Evolutionary conservation across 2,329 filamentous ascomycete species (phyloP), one percentile per base, ranked within the genome.

Genomic region (Emmonsiellopsis sp.): DNA sequence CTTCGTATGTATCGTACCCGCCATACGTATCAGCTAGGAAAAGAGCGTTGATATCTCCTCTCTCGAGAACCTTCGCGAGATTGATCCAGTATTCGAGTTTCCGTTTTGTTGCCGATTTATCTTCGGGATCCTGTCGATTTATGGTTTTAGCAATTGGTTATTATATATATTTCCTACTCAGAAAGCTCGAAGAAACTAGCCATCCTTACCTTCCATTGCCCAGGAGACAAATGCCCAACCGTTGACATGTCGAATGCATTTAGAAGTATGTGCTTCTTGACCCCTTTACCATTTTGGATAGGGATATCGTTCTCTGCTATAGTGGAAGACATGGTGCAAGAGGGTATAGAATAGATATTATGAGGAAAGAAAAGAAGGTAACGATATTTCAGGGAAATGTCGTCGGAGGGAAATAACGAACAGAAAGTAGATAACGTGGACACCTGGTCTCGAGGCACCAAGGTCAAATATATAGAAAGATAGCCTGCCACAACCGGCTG

Each of bases 211-310:
- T 83, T 85, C 83, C 83, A 86, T 68, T 85, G 82, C 0, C 83
- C 83, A 0, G 82, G 81, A 0, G 79, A 82, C 35, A 86, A 63
- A 63, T 86, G 83, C 2, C 82, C 82, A 5, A 84, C 75, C 0
- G 81, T 84, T 9, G 75, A 81, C 81, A 84, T 84, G 55, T 84
- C 82, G 58, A 85, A 84, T 2, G 81, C 82, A 69, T 84, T 85
- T 46, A 85, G 70, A 5, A 84, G 62, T 11, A 84, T 83, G 30
- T 79, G 73, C 59, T 79, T 80, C 62, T 76, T 79, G 32, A 9
- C 15, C 10, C 15, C 13, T 10, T 38, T 38, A 3, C 35, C 35
- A 38, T 38, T 38, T 38, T 7, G 9, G 13, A 38, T n/a, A 38
- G 9, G 35, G 9, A 38, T 9, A 9, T 38, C 35, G 35, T 1